These are phyloP conservation scores for Cercospora citrullina DNA, from an alignment of 2,329 filamentous ascomycete genomes.

Conservation along the genomic window DNA sequence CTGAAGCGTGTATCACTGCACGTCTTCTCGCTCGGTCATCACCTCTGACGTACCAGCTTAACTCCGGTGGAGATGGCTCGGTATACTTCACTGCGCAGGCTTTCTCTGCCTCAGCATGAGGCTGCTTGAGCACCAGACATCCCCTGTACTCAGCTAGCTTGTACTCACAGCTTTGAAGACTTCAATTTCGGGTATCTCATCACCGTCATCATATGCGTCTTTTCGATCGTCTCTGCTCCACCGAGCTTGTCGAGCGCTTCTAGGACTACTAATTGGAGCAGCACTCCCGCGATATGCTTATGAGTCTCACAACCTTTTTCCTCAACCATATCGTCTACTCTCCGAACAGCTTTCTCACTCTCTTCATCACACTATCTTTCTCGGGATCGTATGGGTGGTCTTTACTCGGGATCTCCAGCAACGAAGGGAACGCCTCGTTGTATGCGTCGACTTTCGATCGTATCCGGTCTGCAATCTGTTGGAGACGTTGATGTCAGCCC, in stretches of 20 bases:
- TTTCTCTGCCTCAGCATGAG: background rate
- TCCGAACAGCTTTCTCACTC: conserved; percentile 73
- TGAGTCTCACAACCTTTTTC: background rate
- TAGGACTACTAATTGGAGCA: background rate
- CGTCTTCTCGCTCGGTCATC: background rate
- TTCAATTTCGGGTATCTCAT: background rate
- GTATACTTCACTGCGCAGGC: background rate
- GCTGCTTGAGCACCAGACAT: background rate
- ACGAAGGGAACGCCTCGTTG: conserved; percentile 90
- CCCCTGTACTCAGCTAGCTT: background rate
- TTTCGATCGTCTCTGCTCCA: no score
- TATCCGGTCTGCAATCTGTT: conserved; percentile 91
- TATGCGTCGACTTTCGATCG: conserved; percentile 86
- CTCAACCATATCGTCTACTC: conserved; percentile 50
- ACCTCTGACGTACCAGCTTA: background rate
- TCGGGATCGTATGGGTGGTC: conserved; percentile 98
- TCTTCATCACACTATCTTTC: conserved; percentile 94
- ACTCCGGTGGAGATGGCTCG: no score
- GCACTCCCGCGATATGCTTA: background rate
- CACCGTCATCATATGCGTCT: background rate
- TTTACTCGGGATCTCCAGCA: conserved; percentile 97
- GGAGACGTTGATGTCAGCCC: background rate
- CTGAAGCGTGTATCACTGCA: background rate
- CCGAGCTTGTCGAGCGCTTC: background rate
- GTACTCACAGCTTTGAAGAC: background rate